Evolutionary conservation across 179 eudicot genomes (phyloP).

Genomic region (Beta lomatogona): DNA sequence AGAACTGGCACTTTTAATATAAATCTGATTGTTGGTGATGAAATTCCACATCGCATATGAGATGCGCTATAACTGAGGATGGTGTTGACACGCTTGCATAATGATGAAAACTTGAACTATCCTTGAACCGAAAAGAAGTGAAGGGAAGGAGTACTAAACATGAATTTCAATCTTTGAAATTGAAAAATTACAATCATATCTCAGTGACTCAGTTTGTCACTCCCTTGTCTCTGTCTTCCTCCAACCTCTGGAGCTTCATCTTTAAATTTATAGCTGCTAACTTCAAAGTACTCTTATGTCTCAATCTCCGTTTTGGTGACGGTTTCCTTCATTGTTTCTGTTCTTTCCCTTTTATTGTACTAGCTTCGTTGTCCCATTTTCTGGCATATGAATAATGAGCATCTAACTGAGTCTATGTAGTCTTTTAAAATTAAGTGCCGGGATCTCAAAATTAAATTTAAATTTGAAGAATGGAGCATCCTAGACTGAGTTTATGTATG

Average conservation of each 20-base stretch:
- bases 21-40: background rate
- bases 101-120: background rate
- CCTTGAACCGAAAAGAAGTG: background rate
- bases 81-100: background rate
- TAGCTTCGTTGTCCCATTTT: background rate
- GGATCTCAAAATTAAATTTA: background rate
- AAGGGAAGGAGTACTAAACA: background rate
- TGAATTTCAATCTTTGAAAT: background rate
- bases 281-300: background rate
- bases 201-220: too few species aligned
- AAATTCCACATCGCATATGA: background rate
- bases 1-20: background rate
- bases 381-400: background rate
- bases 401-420: background rate
- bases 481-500: background rate
- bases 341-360: background rate
- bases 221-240: conserved; percentile 1
- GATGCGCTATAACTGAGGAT: background rate
- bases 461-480: background rate
- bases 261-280: background rate
- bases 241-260: background rate
- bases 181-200: background rate
- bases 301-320: background rate
- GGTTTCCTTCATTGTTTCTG: background rate
- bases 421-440: background rate